Evolutionary conservation across 192 early-diverging fungal species (phyloP).

Genomic region (Glomus cerebriforme): DNA sequence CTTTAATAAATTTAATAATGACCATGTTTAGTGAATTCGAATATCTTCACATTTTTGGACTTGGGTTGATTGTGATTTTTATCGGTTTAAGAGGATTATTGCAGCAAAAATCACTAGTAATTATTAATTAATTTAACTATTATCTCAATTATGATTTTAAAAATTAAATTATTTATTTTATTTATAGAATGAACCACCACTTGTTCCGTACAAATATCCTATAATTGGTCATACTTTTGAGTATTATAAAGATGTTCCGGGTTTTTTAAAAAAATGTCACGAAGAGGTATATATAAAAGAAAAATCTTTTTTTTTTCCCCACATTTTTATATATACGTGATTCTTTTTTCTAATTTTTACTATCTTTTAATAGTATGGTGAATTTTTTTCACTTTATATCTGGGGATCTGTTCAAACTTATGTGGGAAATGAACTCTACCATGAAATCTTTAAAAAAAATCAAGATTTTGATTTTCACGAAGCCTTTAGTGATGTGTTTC

Average conservation of each 20-base stretch:
- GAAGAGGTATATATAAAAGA: slow-evolving; percentile 8
- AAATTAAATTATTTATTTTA: not conserved
- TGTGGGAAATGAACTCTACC: not conserved
- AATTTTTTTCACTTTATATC: slow-evolving; percentile 13
- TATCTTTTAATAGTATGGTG: slow-evolving; percentile 14
- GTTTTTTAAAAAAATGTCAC: slow-evolving; percentile 1
- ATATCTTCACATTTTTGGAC: too few species aligned
- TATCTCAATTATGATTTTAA: too few species aligned
- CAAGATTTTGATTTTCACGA: not conserved
- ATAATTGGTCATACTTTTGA: slow-evolving; percentile 17
- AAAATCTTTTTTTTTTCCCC: not conserved
- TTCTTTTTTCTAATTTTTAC: too few species aligned
- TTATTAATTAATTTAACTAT: too few species aligned
- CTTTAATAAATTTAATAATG: too few species aligned
- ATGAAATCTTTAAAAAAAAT: not conserved
- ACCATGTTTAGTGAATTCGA: too few species aligned
- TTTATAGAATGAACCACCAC: slow-evolving; percentile 25
- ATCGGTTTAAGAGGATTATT: too few species aligned
- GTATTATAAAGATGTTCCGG: not conserved
- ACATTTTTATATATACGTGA: not conserved
- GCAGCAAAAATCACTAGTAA: too few species aligned
- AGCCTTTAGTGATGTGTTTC: not conserved
- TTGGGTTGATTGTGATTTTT: too few species aligned
- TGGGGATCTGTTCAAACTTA: not conserved
- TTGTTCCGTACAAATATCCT: slow-evolving; percentile 4